Evolutionary conservation across 2,329 filamentous ascomycete species (phyloP), one percentile per base, ranked within the genome.

Genomic region (Trichoderma sp.): DNA sequence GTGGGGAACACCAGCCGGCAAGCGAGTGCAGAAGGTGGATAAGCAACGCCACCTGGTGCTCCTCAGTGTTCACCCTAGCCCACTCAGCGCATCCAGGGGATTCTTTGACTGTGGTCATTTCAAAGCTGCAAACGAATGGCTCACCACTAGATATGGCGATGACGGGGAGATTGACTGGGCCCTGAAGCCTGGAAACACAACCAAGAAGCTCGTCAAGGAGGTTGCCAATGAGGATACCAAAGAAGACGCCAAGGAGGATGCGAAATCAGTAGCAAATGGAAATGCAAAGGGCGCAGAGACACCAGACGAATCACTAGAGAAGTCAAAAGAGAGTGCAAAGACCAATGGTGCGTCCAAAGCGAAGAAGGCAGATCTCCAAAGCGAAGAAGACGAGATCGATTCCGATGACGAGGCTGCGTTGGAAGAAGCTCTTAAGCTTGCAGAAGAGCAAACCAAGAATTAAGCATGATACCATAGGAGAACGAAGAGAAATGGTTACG

Each of bases 21-120:
- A 93, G 81, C 84, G 94, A 68, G 92, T 96, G 26, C 81, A 85
- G 52, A 91, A 89, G 73, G 85, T 98, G 64, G 91, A 96, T 76
- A 83, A 80, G 61, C 84, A 87, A 72, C 90, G 86, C 75, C 95
- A 99, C 81, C 85, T 93, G 56, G 92, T 99, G 46, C 83, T 99
- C 72, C 90, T 91, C 80, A 91, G 90, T 75, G 94, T 94, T 60
- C 96, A 99, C 81, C 96, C 96, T 0, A 97, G 93, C 79, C 96
- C 96, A n/a, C 80, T 97, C 72, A 96, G 93, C 80, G 96, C 95
- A 4, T 81, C 84, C 16, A 86, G 87, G 66, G 96, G 96, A 1
- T 99, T 94, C 79, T 93, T 93, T 73, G 90, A 92, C 69, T 94
- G 91, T 74, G 88, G 89, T 0, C 94, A 97, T 80, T 97, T 96